Evolutionary conservation across 768 basidiomycete species (phyloP), one percentile per base, ranked within the genome.

Genomic region (Auricularia sp.): DNA sequence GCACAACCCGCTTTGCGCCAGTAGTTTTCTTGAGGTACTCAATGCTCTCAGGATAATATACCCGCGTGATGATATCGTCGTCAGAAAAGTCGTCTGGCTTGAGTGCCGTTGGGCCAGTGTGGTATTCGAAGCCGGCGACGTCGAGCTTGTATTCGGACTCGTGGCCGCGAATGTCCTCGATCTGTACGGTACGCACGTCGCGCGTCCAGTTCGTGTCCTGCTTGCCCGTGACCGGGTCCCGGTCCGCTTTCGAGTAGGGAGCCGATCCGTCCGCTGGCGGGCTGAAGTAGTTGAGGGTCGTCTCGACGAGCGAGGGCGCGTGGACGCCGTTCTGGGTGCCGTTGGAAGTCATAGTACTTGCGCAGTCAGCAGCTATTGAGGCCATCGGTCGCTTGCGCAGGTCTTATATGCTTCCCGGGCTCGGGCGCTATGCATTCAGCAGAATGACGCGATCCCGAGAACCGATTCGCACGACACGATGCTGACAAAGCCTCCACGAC

Each of bases 31-130:
- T 86, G 53, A 87, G 71, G 53, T 86, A 74, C 69, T 82, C 81
- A 18, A 78, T 74, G 68, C 81, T 82, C 72, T 88, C 87, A 0
- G 80, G 79, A 68, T 87, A 87, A 70, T 88, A 88, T 61, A 81
- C 82, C 54, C 67, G 68, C 68, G 77, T 68, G 42, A 88, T 79
- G n/a, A 80, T 80, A 10, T 77, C 79, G 51, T 85, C 83, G 65
- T 81, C 75, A 0, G 65, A 65, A 72, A 87, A 87, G 0, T 76
- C 66, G 6, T 73, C 56, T 4, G 18, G 16, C 12, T 14, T 23
- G 23, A 59, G 21, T 10, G 21, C 29, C 23, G 56, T 59, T 2
- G 56, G 23, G 23, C 56, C 29, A 4, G 29, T 34, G 29, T 59
- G 56, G 23, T 59, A 83, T 68, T 81, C 79, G 72, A 84, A 87